These are phyloP conservation scores for Phytophthora pini DNA, from an alignment of 352 stramenopile genomes.

Conservation along the genomic window DNA sequence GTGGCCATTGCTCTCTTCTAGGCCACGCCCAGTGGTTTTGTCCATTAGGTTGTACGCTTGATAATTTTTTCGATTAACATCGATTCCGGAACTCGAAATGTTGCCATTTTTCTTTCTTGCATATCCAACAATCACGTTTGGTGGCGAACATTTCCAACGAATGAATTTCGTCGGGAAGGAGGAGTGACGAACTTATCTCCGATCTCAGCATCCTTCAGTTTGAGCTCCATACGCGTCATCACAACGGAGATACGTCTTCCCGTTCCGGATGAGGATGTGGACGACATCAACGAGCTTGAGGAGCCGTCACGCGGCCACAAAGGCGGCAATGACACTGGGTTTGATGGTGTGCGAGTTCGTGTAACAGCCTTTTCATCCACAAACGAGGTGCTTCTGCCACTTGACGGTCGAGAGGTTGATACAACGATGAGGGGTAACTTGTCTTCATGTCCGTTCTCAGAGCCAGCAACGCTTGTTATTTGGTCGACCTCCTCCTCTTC, in stretches of 20 bases:
- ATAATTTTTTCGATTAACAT: slow-evolving; percentile 33
- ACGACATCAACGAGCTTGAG: slow-evolving; percentile 21
- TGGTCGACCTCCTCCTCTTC: not conserved
- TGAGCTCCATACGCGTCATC: slow-evolving; percentile 63
- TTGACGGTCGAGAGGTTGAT: slow-evolving; percentile 15
- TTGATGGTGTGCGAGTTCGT: slow-evolving; percentile 8
- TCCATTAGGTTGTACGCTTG: slow-evolving; percentile 34
- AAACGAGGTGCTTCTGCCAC: slow-evolving; percentile 11
- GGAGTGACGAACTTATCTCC: slow-evolving; percentile 51
- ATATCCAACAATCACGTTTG: slow-evolving; percentile 12
- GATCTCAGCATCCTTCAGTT: slow-evolving; percentile 62
- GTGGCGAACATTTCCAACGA: slow-evolving; percentile 24
- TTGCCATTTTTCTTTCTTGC: not conserved
- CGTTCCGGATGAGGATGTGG: slow-evolving; percentile 18
- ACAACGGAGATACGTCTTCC: slow-evolving; percentile 22
- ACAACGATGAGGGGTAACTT: slow-evolving; percentile 28
- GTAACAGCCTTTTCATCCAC: not conserved
- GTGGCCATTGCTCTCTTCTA: slow-evolving; percentile 33
- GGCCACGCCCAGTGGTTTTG: slow-evolving; percentile 5
- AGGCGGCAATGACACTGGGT: slow-evolving; percentile 33
- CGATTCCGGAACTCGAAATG: slow-evolving; percentile 12
- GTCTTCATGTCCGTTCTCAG: slow-evolving; percentile 6
- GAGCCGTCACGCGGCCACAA: slow-evolving; percentile 26
- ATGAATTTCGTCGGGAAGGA: slow-evolving; percentile 30
- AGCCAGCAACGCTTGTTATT: not conserved